Evolutionary conservation across 176 grass and related monocot species (phyloP).

Genomic region (Paspalum vaginatum): DNA sequence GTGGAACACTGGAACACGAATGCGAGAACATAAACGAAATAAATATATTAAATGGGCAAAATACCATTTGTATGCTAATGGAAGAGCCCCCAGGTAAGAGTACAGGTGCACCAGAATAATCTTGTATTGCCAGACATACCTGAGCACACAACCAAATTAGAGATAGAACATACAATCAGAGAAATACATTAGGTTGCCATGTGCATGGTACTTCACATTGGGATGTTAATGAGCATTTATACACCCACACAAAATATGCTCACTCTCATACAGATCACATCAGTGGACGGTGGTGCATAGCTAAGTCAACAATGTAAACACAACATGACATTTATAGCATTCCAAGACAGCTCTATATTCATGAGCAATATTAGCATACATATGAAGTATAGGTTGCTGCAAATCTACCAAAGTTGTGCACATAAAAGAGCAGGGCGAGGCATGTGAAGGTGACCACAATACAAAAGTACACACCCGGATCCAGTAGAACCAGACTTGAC

Average conservation of each 20-base stretch:
- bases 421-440: neutral
- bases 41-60: slow-evolving; percentile 4
- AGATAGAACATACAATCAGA: slow-evolving; percentile 34
- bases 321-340: neutral
- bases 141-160: slow-evolving; percentile 45
- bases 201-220: neutral
- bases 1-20: slow-evolving; percentile 5
- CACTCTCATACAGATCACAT: neutral
- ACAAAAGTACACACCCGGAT: neutral
- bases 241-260: neutral
- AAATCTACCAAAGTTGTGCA: neutral
- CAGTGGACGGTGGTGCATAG: neutral
- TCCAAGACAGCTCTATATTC: neutral
- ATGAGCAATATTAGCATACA: neutral
- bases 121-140: slow-evolving; percentile 91
- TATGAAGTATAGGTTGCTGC: neutral
- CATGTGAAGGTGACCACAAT: neutral
- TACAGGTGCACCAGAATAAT: slow-evolving; percentile 86
- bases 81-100: slow-evolving; percentile 73
- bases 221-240: neutral
- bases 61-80: slow-evolving; percentile 90
- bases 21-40: slow-evolving; percentile 14
- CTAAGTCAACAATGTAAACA: neutral
- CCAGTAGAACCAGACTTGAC: neutral
- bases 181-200: slow-evolving; percentile 12